Conservation (phyloP, 495 filamentous ascomycete species). For the Hypoxylon intermedium region DNA sequence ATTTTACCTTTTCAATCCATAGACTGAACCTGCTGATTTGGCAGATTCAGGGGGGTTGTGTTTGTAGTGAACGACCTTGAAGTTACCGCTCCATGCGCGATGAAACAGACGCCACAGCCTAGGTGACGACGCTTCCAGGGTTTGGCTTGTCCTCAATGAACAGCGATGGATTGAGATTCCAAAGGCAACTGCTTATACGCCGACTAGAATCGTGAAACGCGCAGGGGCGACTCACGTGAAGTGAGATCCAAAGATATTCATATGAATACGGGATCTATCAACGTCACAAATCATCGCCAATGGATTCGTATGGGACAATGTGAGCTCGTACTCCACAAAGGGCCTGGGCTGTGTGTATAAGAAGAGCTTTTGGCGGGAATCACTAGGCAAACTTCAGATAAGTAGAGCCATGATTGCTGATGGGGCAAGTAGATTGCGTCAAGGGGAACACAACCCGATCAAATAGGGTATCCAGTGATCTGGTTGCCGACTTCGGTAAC, state of each 20-base stretch:
- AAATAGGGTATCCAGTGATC: conserved; percentile 32
- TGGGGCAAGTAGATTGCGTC: conserved; percentile 31
- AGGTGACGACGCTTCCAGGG: conserved; percentile 10
- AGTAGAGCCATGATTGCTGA: conserved; percentile 12
- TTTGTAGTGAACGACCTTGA: conserved; percentile 11
- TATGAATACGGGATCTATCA: conserved; percentile 7
- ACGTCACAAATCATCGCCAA: conserved; percentile 10
- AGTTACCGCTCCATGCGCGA: conserved; percentile 28
- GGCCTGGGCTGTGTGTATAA: conserved; percentile 11
- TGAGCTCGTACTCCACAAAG: conserved; percentile 11
- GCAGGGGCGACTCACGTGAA: not conserved
- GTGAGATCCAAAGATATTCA: conserved; percentile 1
- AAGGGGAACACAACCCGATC: conserved; percentile 35
- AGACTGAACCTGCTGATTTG: conserved; percentile 11
- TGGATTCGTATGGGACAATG: conserved; percentile 6
- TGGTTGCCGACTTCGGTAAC: conserved; percentile 38
- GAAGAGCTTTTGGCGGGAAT: conserved; percentile 11
- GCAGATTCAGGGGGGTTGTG: conserved; percentile 16
- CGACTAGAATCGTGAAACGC: conserved; percentile 1
- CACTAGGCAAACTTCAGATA: conserved; percentile 1
- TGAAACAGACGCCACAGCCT: conserved; percentile 6
- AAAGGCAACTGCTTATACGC: conserved; percentile 7
- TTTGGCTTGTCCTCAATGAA: conserved; percentile 3
- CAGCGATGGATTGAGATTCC: not conserved
- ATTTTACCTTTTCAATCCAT: conserved; percentile 5